Evolutionary conservation across 768 basidiomycete species (phyloP).

Genomic region (Termitomyces sp.): DNA sequence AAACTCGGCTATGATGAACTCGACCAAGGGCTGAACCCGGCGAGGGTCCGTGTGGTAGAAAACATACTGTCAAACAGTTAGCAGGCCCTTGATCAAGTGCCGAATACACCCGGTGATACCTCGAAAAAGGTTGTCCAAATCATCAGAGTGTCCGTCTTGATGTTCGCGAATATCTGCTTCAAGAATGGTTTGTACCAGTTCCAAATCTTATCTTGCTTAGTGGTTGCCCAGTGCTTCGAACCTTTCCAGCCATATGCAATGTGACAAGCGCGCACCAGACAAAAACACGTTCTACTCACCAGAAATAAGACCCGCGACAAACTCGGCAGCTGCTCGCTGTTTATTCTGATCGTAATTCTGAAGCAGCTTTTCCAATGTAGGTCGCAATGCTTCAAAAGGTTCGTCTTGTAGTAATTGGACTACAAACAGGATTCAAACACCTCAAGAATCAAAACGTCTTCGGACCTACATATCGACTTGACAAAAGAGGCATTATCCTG

Average conservation of each 20-base stretch:
- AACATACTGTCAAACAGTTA: constrained; percentile 46
- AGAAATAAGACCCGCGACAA: constrained; percentile 67
- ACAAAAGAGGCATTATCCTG: constrained; percentile 69
- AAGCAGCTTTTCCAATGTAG: constrained; percentile 59
- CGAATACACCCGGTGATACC: constrained; percentile 32
- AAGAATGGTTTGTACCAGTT: constrained; percentile 73
- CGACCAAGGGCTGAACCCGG: constrained; percentile 71
- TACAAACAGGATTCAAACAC: constrained; percentile 19
- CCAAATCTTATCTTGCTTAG: constrained; percentile 69
- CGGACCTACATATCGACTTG: constrained; percentile 65
- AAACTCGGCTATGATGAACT: constrained; percentile 64
- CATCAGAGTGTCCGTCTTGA: constrained; percentile 76
- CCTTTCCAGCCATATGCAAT: constrained; percentile 35
- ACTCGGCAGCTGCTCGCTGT: constrained; percentile 83
- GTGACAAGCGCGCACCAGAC: neutral
- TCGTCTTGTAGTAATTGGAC: constrained; percentile 78
- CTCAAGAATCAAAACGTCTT: neutral
- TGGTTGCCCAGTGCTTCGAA: constrained; percentile 81
- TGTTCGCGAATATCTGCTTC: constrained; percentile 57
- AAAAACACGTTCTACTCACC: constrained; percentile 29
- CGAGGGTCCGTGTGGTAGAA: constrained; percentile 81
- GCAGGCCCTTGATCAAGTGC: neutral
- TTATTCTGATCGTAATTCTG: constrained; percentile 76
- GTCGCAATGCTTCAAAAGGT: constrained; percentile 57
- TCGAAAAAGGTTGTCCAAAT: constrained; percentile 80